Evolutionary conservation across 495 filamentous ascomycete genomes (phyloP).

Genomic region (Penicillium longicatenatum): DNA sequence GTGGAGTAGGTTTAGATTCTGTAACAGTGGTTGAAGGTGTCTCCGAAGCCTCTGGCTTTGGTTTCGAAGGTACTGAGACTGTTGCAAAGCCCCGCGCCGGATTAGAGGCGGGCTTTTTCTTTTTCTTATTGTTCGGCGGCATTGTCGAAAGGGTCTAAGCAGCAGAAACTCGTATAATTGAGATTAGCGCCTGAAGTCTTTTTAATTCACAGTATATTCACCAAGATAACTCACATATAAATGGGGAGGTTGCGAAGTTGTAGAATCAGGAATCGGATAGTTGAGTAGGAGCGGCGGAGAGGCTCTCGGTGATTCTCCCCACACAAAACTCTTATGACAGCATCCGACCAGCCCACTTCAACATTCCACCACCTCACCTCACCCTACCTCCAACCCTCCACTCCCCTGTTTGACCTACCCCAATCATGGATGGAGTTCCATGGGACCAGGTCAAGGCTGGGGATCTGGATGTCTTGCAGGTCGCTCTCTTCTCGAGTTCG

Average conservation of each 20-base stretch:
- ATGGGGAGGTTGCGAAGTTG: slow-evolving; percentile 10
- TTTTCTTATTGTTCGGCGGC: slow-evolving; percentile 79
- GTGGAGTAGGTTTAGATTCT: slow-evolving; percentile 42
- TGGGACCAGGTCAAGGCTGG: slow-evolving; percentile 52
- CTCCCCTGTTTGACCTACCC: slow-evolving; percentile 32
- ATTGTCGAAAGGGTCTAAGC: slow-evolving; percentile 42
- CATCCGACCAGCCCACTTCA: slow-evolving; percentile 37
- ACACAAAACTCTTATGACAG: slow-evolving; percentile 53
- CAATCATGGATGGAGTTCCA: slow-evolving; percentile 51
- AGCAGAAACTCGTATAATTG: slow-evolving; percentile 1
- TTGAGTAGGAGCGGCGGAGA: slow-evolving; percentile 23
- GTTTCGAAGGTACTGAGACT: slow-evolving; percentile 82
- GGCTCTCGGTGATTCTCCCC: slow-evolving; percentile 21
- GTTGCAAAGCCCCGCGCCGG: slow-evolving; percentile 91
- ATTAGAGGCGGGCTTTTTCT: slow-evolving; percentile 82
- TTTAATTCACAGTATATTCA: background rate
- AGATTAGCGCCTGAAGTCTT: background rate
- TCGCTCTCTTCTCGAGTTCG: slow-evolving; percentile 51
- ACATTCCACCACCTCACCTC: slow-evolving; percentile 16
- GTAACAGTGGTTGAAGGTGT: slow-evolving; percentile 33
- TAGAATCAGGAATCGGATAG: slow-evolving; percentile 23
- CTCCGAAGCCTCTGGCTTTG: slow-evolving; percentile 36
- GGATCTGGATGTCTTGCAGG: slow-evolving; percentile 47
- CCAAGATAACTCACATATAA: slow-evolving; percentile 9
- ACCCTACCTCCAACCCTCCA: slow-evolving; percentile 14